phyloP scores from a whole-genome alignment of 2,329 filamentous ascomycete species.

The Fusarium goolgardi region DNA sequence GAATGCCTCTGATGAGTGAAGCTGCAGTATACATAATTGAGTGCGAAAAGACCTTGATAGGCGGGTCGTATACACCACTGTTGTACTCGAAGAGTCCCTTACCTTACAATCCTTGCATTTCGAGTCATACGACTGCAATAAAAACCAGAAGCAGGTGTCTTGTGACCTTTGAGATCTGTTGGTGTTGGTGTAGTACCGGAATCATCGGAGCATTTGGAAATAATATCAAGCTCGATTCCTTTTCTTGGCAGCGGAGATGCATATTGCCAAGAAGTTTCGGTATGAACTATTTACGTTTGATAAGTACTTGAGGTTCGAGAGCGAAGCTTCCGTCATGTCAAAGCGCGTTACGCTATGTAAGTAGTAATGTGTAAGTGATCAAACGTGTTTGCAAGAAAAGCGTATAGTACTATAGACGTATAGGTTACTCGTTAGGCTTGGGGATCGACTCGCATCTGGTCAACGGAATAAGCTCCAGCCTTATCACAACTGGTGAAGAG shows the following conservation, averaged over 20 bases:
- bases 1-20: not conserved
- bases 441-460: not conserved
- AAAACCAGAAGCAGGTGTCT: not conserved
- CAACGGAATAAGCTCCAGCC: slow-evolving; percentile 20
- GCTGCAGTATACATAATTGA: not conserved
- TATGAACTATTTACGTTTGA: slow-evolving; percentile 2
- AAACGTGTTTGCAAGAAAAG: not conserved
- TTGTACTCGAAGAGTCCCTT: not conserved
- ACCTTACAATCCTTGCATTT: slow-evolving; percentile 12
- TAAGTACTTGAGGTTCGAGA: not conserved
- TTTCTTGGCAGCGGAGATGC: slow-evolving; percentile 1
- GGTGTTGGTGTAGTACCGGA: slow-evolving; percentile 10
- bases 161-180: slow-evolving; percentile 23
- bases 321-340: not conserved
- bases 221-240: not conserved
- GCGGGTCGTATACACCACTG: not conserved
- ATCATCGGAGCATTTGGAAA: slow-evolving; percentile 32
- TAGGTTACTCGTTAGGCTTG: slow-evolving; percentile 19
- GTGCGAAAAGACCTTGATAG: not conserved
- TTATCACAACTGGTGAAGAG: slow-evolving; percentile 2
- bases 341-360: not conserved
- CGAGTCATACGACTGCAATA: slow-evolving; percentile 14
- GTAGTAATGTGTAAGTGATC: slow-evolving; percentile 5
- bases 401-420: not conserved
- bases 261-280: slow-evolving; percentile 21